Conservation (phyloP, 768 basidiomycete species). For the Tricholoma sp. region DNA sequence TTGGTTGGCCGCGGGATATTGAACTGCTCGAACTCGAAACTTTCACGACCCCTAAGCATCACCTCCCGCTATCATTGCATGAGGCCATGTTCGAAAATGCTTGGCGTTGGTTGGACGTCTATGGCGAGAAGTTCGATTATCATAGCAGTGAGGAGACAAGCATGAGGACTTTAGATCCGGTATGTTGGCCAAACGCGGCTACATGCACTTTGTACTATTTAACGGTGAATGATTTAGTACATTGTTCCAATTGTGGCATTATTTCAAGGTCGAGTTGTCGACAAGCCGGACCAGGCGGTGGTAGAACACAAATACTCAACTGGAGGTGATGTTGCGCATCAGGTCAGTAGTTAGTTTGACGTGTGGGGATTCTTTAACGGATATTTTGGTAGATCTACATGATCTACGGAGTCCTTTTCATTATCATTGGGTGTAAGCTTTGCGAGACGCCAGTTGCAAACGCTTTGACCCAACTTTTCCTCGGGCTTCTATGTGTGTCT, state of each 20-base stretch:
- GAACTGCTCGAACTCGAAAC: too few species aligned
- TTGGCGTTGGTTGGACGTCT: too few species aligned
- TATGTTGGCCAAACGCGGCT: not conserved
- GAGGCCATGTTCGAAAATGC: conserved; percentile 4
- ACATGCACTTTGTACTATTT: not conserved
- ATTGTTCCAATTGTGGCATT: conserved; percentile 17
- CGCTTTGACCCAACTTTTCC: conserved; percentile 13
- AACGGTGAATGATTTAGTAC: too few species aligned
- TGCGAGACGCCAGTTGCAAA: not conserved
- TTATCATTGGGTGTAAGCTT: conserved; percentile 11
- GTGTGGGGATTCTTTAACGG: not conserved
- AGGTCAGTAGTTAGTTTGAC: conserved; percentile 6
- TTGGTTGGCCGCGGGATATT: too few species aligned
- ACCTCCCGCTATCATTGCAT: conserved; percentile 7
- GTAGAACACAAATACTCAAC: conserved; percentile 9
- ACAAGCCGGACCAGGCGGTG: conserved; percentile 12
- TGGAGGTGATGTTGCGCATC: conserved; percentile 13
- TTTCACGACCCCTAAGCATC: not conserved
- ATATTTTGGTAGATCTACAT: conserved; percentile 8
- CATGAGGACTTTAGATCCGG: too few species aligned
- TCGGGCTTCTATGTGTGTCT: conserved; percentile 12
- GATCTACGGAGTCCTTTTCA: conserved; percentile 9
- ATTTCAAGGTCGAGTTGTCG: conserved; percentile 19
- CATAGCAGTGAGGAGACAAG: too few species aligned
- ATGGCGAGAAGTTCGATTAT: too few species aligned